Conservation (phyloP, 495 filamentous ascomycete species). For the Aspergillus affinis region DNA sequence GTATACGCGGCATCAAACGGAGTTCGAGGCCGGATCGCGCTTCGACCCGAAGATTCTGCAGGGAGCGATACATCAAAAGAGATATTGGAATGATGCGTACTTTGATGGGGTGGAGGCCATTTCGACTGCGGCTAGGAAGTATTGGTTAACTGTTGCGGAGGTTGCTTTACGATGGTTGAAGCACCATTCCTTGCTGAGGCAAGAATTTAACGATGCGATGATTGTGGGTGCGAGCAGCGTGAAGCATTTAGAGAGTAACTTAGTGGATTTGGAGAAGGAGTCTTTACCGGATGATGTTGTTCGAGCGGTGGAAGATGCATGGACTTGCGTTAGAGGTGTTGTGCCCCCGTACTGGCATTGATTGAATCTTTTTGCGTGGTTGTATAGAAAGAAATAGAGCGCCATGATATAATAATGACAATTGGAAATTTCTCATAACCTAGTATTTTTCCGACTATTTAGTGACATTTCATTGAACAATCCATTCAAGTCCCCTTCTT, state of each 20-base stretch:
- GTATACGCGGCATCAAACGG: slow-evolving; percentile 25
- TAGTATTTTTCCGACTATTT: too few species aligned
- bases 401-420: too few species aligned
- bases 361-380: background rate
- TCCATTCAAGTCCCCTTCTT: background rate
- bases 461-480: background rate
- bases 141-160: slow-evolving; percentile 34
- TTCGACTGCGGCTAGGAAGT: slow-evolving; percentile 21
- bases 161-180: slow-evolving; percentile 40
- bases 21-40: slow-evolving; percentile 41
- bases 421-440: too few species aligned
- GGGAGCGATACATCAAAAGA: slow-evolving; percentile 36
- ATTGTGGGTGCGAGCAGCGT: slow-evolving; percentile 42
- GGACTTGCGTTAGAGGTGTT: slow-evolving; percentile 13
- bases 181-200: slow-evolving; percentile 32
- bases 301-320: slow-evolving; percentile 13
- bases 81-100: slow-evolving; percentile 49
- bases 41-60: slow-evolving; percentile 37
- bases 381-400: too few species aligned
- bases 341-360: slow-evolving; percentile 21
- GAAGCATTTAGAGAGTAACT: slow-evolving; percentile 33
- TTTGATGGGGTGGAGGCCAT: slow-evolving; percentile 42
- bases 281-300: slow-evolving; percentile 38
- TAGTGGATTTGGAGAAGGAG: slow-evolving; percentile 39
- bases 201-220: slow-evolving; percentile 35